Base-by-base conservation (phyloP, 352 stramenopile species). In the Phytophthora constricta region DNA sequence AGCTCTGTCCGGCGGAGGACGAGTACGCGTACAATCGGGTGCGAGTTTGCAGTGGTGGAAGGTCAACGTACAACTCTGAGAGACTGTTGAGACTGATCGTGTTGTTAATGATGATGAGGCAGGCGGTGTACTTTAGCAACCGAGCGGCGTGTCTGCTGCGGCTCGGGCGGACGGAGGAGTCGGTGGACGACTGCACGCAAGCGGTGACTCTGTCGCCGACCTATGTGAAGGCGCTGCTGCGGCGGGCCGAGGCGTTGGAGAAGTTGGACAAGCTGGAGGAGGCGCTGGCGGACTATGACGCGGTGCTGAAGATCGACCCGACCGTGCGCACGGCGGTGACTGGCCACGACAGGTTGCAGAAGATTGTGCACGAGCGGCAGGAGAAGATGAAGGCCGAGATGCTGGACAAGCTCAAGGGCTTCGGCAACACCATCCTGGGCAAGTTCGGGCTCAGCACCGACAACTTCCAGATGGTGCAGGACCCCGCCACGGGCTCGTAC, bases 361-460 rank as follows among this genome's bases (percentile, higher is more conserved):
- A 90, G 62, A 66, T 96, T 8, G 91, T 98, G 58, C 92, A 98
- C 31, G 95, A 98, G 68, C 85, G 94, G 42, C 86, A 98, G 63
- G 97, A 99, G 73, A 98, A 99, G 79, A 91, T 99, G 74, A 99
- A 99, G 81, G 92, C 94, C 25, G 96, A 98, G 78, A 99, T 98
- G 74, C 75, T 99, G 63, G 96, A 94, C 55, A 96, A 95, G 76
- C 89, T 99, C 55, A 99, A 99, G 77, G 98, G 99, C 53, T 95
- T 99, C 58, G 98, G 98, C 23, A 99, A 99, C 81, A 97, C 87
- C 52, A 90, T 99, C 48, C 79, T 99, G 19, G 95, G 97, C 60
- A 99, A 99, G 70, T 99, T 99, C 80, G 98, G 98, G 31, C 84
- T 99, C 65, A 99, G 94, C 76, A 92, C 99, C 22, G 97, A 99